phyloP scores from a whole-genome alignment of 73 alveolate genomes.

The Paraurostyla sp. region DNA sequence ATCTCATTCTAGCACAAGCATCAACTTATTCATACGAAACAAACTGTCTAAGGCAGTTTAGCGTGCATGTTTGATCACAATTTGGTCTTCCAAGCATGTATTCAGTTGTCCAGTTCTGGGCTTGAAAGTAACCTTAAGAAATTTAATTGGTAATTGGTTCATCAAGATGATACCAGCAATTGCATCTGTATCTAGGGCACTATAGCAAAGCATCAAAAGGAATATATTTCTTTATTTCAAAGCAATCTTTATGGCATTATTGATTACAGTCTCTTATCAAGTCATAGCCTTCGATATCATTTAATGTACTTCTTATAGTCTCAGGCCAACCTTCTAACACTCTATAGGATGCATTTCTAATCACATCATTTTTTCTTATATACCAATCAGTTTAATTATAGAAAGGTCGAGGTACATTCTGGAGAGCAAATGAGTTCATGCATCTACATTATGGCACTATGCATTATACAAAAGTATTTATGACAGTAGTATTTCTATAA shows the following conservation, averaged over 20 bases:
- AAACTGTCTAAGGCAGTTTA: not conserved
- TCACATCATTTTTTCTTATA: not conserved
- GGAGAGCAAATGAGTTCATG: conserved; percentile 23
- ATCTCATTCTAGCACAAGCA: too few species aligned
- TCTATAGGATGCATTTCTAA: not conserved
- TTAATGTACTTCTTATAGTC: not conserved
- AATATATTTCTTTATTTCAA: not conserved
- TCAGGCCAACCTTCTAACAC: not conserved
- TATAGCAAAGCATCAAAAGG: conserved; percentile 40
- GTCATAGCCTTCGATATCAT: conserved; percentile 11
- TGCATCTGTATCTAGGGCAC: conserved; percentile 48
- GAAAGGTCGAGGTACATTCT: not conserved
- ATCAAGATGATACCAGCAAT: conserved; percentile 42
- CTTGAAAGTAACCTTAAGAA: conserved; percentile 11
- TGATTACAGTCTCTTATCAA: conserved; percentile 28
- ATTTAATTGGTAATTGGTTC: not conserved
- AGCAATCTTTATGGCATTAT: conserved; percentile 39
- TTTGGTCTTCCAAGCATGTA: too few species aligned
- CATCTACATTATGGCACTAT: conserved; percentile 21
- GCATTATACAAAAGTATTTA: conserved; percentile 6
- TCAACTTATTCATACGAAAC: conserved; percentile 5
- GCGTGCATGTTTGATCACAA: conserved; percentile 4
- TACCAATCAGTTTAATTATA: not conserved
- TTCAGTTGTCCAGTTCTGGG: conserved; percentile 3
- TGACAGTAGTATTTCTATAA: not conserved